Evolutionary conservation across 352 stramenopile genomes (phyloP).

Genomic region (Phytophthora pisi): DNA sequence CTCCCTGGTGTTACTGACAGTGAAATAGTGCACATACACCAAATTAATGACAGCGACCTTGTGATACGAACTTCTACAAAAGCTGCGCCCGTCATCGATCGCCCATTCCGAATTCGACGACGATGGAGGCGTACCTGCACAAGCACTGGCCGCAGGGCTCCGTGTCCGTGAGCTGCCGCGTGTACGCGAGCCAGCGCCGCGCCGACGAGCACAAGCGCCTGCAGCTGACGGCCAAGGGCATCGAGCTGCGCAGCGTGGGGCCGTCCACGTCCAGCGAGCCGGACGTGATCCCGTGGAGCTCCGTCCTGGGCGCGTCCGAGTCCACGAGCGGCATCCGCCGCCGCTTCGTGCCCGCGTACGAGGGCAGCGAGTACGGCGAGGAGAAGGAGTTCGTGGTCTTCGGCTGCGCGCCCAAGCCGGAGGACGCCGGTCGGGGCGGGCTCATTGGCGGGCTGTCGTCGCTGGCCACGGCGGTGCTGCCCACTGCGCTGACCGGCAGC

Average conservation of each 20-base stretch:
- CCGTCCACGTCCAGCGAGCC: background rate
- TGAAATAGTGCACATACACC: no score
- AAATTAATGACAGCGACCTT: no score
- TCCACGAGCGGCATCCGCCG: constrained; percentile 23
- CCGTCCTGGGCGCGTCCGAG: constrained; percentile 49
- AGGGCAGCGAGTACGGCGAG: constrained; percentile 22
- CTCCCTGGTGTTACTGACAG: no score
- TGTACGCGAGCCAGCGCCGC: constrained; percentile 31
- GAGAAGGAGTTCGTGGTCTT: constrained; percentile 45
- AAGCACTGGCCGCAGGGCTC: constrained; percentile 34
- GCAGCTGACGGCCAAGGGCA: constrained; percentile 35
- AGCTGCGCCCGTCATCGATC: background rate
- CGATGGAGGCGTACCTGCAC: constrained; percentile 33
- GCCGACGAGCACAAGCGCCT: constrained; percentile 38
- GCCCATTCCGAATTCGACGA: constrained; percentile 9
- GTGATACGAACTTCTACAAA: background rate
- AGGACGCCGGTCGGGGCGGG: constrained; percentile 16
- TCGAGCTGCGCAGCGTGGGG: constrained; percentile 39
- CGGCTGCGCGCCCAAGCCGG: constrained; percentile 33
- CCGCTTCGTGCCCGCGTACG: constrained; percentile 35
- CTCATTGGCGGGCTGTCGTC: constrained; percentile 22
- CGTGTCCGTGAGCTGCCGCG: constrained; percentile 36
- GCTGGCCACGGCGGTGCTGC: constrained; percentile 36
- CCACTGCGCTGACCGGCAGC: constrained; percentile 17
- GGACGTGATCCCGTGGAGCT: constrained; percentile 51